phyloP scores from a whole-genome alignment of 768 basidiomycete species.

The Phanerodontia chrysosporium region DNA sequence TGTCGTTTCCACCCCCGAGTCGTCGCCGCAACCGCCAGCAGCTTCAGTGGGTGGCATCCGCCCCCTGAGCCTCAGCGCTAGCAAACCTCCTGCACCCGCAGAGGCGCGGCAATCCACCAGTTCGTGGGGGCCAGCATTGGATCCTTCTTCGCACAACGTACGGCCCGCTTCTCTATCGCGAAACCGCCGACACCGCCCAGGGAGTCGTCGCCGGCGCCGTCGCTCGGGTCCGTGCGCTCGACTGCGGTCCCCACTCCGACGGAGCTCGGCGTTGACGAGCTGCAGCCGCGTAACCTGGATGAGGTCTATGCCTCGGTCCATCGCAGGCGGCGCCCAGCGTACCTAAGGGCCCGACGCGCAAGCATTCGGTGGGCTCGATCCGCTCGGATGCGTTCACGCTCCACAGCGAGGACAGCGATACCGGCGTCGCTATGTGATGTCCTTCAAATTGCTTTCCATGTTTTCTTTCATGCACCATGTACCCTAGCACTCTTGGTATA shows the following conservation, averaged over 20 bases:
- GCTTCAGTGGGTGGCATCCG: slow-evolving; percentile 19
- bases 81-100: slow-evolving; percentile 17
- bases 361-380: not conserved
- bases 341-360: not conserved
- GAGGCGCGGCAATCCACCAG: slow-evolving; percentile 32
- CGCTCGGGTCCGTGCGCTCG: slow-evolving; percentile 10
- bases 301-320: slow-evolving; percentile 3
- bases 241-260: slow-evolving; percentile 8
- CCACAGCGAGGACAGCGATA: not conserved
- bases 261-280: slow-evolving; percentile 14
- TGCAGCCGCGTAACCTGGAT: slow-evolving; percentile 18
- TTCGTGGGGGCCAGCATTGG: slow-evolving; percentile 45
- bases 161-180: slow-evolving; percentile 32
- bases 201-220: slow-evolving; percentile 15
- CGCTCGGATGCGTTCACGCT: not conserved
- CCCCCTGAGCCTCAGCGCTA: slow-evolving; percentile 24
- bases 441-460: not conserved
- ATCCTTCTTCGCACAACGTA: slow-evolving; percentile 41
- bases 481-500: not conserved
- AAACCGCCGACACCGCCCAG: slow-evolving; percentile 14
- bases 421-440: not conserved
- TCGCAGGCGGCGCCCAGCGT: not conserved
- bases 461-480: not conserved
- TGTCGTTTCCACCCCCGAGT: slow-evolving; percentile 2
- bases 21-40: slow-evolving; percentile 13